Evolutionary conservation across 352 stramenopile species (phyloP), one percentile per base, ranked within the genome.

Genomic region (Elongisporangium undulatum): DNA sequence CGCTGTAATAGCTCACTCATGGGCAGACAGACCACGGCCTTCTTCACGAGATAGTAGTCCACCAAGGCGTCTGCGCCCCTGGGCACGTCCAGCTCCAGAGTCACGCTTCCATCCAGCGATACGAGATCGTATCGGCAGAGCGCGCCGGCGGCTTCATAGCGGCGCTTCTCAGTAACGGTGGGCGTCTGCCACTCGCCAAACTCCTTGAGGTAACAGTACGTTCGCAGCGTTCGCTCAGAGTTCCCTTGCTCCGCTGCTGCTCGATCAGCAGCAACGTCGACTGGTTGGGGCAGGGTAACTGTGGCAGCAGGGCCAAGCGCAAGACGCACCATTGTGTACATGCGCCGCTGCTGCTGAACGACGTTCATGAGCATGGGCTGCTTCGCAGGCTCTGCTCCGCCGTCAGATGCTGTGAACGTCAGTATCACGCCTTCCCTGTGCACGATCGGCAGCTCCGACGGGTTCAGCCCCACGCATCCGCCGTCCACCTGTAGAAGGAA

Each of bases 11-110:
- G 59, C 56, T 90, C 80, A 55, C 75, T 57, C 57, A 84, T 62
- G 17, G 79, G 69, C 48, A 90, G 55, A 4, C 49, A 68, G 49
- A 85, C 67, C 1, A 64, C 48, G 0, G 59, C 70, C 29, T 74
- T 67, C 67, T 85, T 87, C 49, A 88, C 74, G 48, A 87, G 62
- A 38, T 78, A 90, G 60, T 85, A 87, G 60, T 88, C 77, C 56
- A 73, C 73, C 49, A 79, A 65, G 41, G 77, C 71, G 55, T 90
- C 76, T 9, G 74, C 74, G 0, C 75, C 69, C 0, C 61, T 23
- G 1, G 80, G 80, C 0, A 90, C 68, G 16, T 84, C 75, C 34
- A 90, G 60, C 49, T 87, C 74, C 23, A 90, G 50, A 21, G 55
- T 64, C 1, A 85, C 50, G 52, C 67, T 84, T 7, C 80, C 77